Base-by-base conservation (phyloP, 2,329 filamentous ascomycete species). In the Neodidymelliopsis sp. region DNA sequence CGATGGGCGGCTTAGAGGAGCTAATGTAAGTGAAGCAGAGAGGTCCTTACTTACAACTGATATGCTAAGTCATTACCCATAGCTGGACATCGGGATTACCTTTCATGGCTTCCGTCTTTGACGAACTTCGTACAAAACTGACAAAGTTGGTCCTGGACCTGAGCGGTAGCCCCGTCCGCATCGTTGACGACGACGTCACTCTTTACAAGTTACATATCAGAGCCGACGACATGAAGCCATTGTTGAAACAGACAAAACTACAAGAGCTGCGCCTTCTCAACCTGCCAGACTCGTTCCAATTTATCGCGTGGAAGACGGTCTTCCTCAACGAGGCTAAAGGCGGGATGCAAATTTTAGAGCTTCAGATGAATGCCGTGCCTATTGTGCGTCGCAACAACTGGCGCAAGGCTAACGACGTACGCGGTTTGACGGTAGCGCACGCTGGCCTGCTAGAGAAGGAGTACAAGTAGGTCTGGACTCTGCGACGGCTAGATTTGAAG, bases 1-100 rank as follows among this genome's bases (percentile, higher is more conserved):
- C 57, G 18, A 65, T 69, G 59, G 15, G 28, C 3, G 50, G 42
- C 11, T 49, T 71, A 9, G 54, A 58, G 20, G 66, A 70, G 33
- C 40, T 71, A 8, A 63, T 64, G 67, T 70, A 43, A 57, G 65
- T 62, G 2, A 25, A 6, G 8, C 10, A 6, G 15, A 35, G 22
- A n/a, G 13, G 10, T 2, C n/a, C 16, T 24, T 34, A 3, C 12
- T 10, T 4, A 0, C 5, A n/a, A 13, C 33, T 5, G n/a, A 5
- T 16, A 3, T 4, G 20, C 12, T 9, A 9, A 22, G 10, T 47
- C 47, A 10, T 60, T 13, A 25, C 9, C 13, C 4, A 4, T n/a
- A 71, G 68, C 2, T 71, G 67, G 69, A 56, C 62, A 12, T 60
- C 61, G 2, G 56, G 44, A 0, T 42, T 71, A 0, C 65, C 66